phyloP scores from a whole-genome alignment of 1,284 basidiomycete species.

The Prillingera fragicola region DNA sequence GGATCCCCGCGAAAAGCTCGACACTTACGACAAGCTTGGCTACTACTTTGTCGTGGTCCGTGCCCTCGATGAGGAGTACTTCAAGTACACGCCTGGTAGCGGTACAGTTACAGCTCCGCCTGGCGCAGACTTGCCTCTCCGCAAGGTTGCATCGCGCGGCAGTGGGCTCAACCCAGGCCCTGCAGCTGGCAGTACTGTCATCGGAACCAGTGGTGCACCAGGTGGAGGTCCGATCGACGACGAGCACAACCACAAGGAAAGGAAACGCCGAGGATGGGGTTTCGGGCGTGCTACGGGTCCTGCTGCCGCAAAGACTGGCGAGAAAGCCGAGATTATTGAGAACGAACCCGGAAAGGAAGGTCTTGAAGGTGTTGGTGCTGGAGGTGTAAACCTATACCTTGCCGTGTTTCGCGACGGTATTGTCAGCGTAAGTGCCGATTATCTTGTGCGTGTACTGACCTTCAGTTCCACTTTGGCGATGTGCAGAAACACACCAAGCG shows the following conservation, averaged over 20 bases:
- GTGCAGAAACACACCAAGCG: conserved; percentile 78
- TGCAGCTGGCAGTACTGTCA: conserved; percentile 1
- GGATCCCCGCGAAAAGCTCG: conserved; percentile 88
- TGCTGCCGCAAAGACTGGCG: conserved; percentile 29
- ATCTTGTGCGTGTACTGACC: not conserved
- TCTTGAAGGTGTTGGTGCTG: conserved; percentile 58
- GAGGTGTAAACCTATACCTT: conserved; percentile 80
- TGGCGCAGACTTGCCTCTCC: conserved; percentile 1
- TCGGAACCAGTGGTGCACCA: not conserved
- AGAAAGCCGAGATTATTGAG: conserved; percentile 55
- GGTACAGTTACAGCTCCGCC: conserved; percentile 1
- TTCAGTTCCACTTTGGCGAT: conserved; percentile 86
- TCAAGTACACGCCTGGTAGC: conserved; percentile 51
- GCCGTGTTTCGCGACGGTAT: conserved; percentile 87
- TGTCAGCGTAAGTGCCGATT: conserved; percentile 62
- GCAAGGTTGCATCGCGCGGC: not conserved
- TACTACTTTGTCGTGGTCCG: conserved; percentile 92
- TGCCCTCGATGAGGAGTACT: conserved; percentile 67
- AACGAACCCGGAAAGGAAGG: conserved; percentile 56
- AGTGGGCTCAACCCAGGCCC: conserved; percentile 9
- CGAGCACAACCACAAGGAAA: conserved; percentile 23
- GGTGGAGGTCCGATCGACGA: not conserved
- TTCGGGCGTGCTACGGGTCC: conserved; percentile 36
- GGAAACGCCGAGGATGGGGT: conserved; percentile 33
- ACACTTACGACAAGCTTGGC: conserved; percentile 78